Conservation (phyloP, 2,329 filamentous ascomycete species). For the Apiospora saccharicola region DNA sequence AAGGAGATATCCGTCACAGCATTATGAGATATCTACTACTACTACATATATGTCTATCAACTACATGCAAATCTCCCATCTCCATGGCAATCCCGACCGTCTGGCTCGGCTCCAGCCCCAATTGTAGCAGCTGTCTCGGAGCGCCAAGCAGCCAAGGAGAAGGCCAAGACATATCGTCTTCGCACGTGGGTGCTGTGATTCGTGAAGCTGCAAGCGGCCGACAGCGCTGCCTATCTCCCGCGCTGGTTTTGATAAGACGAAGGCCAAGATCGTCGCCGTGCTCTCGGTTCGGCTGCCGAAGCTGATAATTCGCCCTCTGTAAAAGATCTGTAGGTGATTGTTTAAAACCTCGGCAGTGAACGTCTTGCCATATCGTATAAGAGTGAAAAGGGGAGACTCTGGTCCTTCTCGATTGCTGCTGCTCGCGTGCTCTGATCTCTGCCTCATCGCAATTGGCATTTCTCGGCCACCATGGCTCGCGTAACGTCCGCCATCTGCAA, state of each 20-base stretch:
- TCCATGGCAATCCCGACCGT: background rate
- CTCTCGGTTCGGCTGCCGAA: background rate
- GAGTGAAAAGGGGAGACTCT: background rate
- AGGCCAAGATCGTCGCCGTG: background rate
- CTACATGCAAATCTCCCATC: background rate
- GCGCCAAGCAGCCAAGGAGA: conserved; percentile 2
- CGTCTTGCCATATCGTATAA: background rate
- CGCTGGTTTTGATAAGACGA: background rate
- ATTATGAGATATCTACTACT: background rate
- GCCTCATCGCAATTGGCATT: too few species aligned
- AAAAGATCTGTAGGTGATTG: background rate
- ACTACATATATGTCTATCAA: background rate
- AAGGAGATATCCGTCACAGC: background rate
- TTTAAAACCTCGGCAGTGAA: background rate
- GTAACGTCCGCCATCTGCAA: conserved; percentile 27
- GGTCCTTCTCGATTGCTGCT: background rate
- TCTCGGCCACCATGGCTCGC: background rate
- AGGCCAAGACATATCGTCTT: background rate
- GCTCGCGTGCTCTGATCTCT: too few species aligned
- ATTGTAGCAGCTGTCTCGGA: conserved; percentile 13
- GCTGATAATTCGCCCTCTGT: background rate
- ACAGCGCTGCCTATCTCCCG: background rate
- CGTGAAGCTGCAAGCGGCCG: conserved; percentile 1
- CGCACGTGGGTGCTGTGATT: conserved; percentile 7
- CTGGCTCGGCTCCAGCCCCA: background rate